A percentile compares a stretch with the other conserved stretches of the same genome.
phyloP scores from a whole-genome alignment of 495 filamentous ascomycete species.

The Aspergillus conjunctus region DNA sequence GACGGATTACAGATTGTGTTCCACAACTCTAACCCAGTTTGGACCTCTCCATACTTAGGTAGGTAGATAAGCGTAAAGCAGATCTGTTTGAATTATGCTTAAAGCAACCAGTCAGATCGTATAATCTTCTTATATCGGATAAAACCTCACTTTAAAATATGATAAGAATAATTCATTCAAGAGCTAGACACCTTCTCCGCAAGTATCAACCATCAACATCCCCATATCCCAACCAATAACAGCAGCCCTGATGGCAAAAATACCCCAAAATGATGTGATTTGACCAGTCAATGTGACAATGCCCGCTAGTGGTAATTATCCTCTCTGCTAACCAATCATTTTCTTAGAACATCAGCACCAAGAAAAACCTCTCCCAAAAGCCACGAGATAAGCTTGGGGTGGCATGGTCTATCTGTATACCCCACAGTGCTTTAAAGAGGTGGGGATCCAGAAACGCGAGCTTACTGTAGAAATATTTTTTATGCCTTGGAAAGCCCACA shows the following conservation, averaged over 20 bases:
- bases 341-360: not conserved
- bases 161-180: not conserved
- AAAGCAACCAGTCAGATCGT: not conserved
- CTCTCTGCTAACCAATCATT: not conserved
- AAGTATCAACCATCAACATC: not conserved
- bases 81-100: not conserved
- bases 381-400: not conserved
- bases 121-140: not conserved
- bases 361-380: not conserved
- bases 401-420: not conserved
- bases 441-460: not conserved
- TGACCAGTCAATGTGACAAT: conserved; percentile 4
- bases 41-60: too few species aligned
- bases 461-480: not conserved
- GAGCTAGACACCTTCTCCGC: not conserved
- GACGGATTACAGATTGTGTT: not conserved
- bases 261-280: conserved; percentile 11
- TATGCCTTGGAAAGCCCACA: not conserved
- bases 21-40: too few species aligned
- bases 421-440: not conserved
- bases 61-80: too few species aligned
- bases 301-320: conserved; percentile 11
- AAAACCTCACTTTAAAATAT: not conserved
- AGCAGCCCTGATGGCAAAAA: not conserved
- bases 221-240: not conserved